phyloP scores from a whole-genome alignment of 148 eudicot genomes.

The Chenopodium suecicum region DNA sequence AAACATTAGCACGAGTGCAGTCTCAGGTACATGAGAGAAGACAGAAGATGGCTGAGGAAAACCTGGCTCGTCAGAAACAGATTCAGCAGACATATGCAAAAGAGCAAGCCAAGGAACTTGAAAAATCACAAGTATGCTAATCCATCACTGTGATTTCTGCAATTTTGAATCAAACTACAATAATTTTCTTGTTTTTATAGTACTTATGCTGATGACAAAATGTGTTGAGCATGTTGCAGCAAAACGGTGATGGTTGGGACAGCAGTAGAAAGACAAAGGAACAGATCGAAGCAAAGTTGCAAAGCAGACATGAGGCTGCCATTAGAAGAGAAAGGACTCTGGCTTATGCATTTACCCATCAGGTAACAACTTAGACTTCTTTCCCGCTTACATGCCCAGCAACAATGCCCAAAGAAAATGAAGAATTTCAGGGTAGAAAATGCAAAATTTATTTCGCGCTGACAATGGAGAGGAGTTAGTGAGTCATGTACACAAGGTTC shows the following conservation, averaged over 20 bases:
- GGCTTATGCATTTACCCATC: conserved; percentile 94
- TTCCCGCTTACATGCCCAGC: conserved; percentile 19
- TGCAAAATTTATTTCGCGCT: conserved; percentile 3
- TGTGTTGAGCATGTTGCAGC: conserved; percentile 21
- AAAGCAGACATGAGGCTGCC: conserved; percentile 82
- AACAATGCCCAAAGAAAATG: conserved; percentile 11
- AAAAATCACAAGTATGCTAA: conserved; percentile 46
- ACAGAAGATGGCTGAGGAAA: conserved; percentile 75
- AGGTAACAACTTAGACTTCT: conserved; percentile 50
- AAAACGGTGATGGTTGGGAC: conserved; percentile 84
- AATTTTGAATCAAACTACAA: neutral
- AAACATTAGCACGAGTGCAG: conserved; percentile 77
- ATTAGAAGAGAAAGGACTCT: conserved; percentile 90
- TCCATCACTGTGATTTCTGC: conserved; percentile 5
- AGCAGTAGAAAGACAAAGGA: conserved; percentile 78
- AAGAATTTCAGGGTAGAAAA: conserved; percentile 7
- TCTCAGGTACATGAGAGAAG: conserved; percentile 70
- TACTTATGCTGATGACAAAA: neutral
- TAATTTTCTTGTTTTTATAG: neutral
- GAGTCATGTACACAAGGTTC: conserved; percentile 8
- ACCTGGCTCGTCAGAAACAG: conserved; percentile 66
- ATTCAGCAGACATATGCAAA: conserved; percentile 69
- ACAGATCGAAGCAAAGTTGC: conserved; percentile 74
- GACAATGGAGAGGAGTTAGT: conserved; percentile 17
- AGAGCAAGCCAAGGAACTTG: conserved; percentile 73